Conservation (phyloP, 2,329 filamentous ascomycete genomes). For the Penicillium brasilianum region DNA sequence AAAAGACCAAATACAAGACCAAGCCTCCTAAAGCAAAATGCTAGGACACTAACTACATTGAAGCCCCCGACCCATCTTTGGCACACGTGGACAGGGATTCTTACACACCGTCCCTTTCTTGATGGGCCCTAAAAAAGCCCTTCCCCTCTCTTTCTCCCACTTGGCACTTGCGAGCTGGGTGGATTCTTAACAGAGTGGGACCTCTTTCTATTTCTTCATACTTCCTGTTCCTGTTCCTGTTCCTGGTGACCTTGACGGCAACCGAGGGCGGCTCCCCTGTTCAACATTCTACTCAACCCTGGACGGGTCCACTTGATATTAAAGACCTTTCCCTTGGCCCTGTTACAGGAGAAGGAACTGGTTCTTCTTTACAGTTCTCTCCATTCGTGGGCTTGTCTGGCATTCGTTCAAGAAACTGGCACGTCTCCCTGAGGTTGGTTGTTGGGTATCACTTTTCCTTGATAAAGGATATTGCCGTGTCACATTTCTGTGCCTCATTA, state of each 20-base stretch:
- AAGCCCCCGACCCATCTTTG: conserved; percentile 3
- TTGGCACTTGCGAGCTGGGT: conserved; percentile 17
- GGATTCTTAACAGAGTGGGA: conserved; percentile 22
- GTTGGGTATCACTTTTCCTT: background rate
- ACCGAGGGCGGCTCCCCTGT: conserved; percentile 30
- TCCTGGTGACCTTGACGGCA: conserved; percentile 22
- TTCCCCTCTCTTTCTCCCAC: conserved; percentile 4
- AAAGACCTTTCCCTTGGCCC: conserved; percentile 16
- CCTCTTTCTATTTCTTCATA: conserved; percentile 20
- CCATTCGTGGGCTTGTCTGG: conserved; percentile 6
- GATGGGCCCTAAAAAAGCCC: conserved; percentile 22
- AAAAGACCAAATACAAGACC: background rate
- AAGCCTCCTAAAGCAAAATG: conserved; percentile 1
- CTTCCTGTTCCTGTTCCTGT: conserved; percentile 17
- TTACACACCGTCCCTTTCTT: conserved; percentile 9
- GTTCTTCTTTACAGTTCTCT: conserved; percentile 12
- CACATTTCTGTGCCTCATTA: background rate
- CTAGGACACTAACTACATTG: background rate
- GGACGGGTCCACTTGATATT: conserved; percentile 26
- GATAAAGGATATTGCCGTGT: background rate
- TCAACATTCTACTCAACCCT: conserved; percentile 14
- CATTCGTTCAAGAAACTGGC: conserved; percentile 3
- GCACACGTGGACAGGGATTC: conserved; percentile 33
- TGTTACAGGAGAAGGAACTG: conserved; percentile 3
- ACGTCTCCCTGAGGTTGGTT: background rate